These are phyloP conservation scores for Candida nanaspora DNA, from an alignment of 805 yeast species.

Conservation along the genomic window DNA sequence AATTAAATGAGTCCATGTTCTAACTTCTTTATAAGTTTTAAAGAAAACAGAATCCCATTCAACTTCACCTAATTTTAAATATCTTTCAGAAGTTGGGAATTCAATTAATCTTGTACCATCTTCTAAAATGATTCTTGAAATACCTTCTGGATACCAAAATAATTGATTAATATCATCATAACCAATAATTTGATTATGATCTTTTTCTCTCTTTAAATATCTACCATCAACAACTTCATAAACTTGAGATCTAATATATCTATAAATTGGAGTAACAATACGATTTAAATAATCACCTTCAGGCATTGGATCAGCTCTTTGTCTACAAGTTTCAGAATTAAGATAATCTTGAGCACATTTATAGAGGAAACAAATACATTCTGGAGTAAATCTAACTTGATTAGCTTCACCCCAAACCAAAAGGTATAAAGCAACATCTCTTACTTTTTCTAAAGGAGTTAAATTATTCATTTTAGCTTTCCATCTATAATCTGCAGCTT, in stretches of 20 bases:
- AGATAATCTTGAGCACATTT: constrained; percentile 92
- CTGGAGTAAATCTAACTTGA: constrained; percentile 90
- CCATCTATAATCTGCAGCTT: constrained; percentile 82
- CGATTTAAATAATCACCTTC: constrained; percentile 90
- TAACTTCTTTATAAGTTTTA: constrained; percentile 90
- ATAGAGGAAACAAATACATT: constrained; percentile 87
- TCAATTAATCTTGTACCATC: constrained; percentile 92
- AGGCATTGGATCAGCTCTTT: constrained; percentile 74
- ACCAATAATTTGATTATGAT: constrained; percentile 76
- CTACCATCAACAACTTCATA: constrained; percentile 78
- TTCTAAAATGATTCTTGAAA: constrained; percentile 81
- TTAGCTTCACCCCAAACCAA: constrained; percentile 88
- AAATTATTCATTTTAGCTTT: constrained; percentile 69
- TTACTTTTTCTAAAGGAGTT: constrained; percentile 70
- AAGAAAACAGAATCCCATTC: constrained; percentile 88
- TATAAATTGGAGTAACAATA: constrained; percentile 85
- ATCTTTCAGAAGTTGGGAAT: constrained; percentile 85
- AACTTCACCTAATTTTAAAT: constrained; percentile 81
- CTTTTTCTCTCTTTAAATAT: constrained; percentile 77
- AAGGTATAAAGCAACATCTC: constrained; percentile 70
- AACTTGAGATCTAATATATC: constrained; percentile 72
- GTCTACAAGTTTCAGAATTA: constrained; percentile 84
- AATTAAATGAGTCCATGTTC: constrained; percentile 95
- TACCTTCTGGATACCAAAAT: constrained; percentile 99
- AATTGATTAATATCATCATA: constrained; percentile 98